These are phyloP conservation scores for Scleroderma citrinum DNA, from an alignment of 768 basidiomycete species.

Conservation along the genomic window DNA sequence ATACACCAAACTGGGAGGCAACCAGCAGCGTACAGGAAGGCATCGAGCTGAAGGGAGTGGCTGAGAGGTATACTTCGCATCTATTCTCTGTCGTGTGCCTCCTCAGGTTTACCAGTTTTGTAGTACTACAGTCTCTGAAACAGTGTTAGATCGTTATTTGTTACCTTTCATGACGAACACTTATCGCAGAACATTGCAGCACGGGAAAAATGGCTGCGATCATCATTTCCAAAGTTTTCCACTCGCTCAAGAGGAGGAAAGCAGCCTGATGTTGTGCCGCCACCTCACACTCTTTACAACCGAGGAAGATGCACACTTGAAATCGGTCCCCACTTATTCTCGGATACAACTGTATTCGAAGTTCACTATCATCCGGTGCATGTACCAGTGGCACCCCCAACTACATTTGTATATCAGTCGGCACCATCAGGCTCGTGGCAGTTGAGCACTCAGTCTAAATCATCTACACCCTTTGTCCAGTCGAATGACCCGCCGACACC, in stretches of 20 bases:
- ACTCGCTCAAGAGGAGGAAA: constrained; percentile 57
- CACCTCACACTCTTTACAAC: constrained; percentile 60
- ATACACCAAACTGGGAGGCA: constrained; percentile 56
- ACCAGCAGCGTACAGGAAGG: constrained; percentile 36
- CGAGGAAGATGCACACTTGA: constrained; percentile 65
- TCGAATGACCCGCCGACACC: constrained; percentile 11
- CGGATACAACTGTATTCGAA: constrained; percentile 65
- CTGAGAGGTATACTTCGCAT: constrained; percentile 47
- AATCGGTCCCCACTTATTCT: constrained; percentile 72
- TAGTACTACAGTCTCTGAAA: constrained; percentile 60
- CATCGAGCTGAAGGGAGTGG: constrained; percentile 37
- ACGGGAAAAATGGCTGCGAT: constrained; percentile 62
- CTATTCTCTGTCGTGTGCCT: not conserved
- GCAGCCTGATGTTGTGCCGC: constrained; percentile 45
- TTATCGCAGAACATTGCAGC: constrained; percentile 36
- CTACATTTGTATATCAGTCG: constrained; percentile 24
- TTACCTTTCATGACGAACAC: constrained; percentile 9
- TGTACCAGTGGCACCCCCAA: constrained; percentile 14
- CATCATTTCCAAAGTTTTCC: constrained; percentile 67
- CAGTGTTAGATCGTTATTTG: constrained; percentile 46
- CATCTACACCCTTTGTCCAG: not conserved
- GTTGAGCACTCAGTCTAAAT: constrained; percentile 20
- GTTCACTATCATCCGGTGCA: constrained; percentile 55
- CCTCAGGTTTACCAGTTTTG: constrained; percentile 38
- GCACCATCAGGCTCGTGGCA: constrained; percentile 25